Base-by-base conservation (phyloP, 129 eudicot genomes). In the Scalesia atractyloides region DNA sequence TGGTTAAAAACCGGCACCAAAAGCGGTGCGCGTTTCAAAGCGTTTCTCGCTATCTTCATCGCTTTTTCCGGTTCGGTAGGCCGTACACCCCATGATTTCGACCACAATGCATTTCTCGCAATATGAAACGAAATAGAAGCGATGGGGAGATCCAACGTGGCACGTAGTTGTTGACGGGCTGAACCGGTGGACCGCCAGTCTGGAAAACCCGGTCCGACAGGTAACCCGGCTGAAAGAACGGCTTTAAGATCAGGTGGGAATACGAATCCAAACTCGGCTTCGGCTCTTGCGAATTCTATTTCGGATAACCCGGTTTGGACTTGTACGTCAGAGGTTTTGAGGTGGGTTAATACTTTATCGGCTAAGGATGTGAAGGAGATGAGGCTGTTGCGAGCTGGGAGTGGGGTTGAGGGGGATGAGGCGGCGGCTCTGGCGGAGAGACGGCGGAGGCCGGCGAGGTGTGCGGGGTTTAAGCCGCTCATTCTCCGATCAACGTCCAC, bases 341-440 rank as follows among this genome's bases (percentile, higher is more conserved):
- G 79, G 30, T 90, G 97, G 71, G 89, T 65, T 14, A 90, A 46
- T 14, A 95, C 85, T 68, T 86, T 95, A 33, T 88, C 91, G 2
- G 99, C 94, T 19, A 90, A 85, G 22, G 91, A 78, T 1, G 91
- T 73, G 92, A 91, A 91, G 14, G 96, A 95, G 80, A 88, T 74
- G 61, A 84, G 86, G 49, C 92, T 82, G 83, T 83, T 92, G 11
- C 94, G 91, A 8, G 97, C 74, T 0, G 97, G 94, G 7, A 80
- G 76, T 0, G 96, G 96, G 9, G 97, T 84, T n/a, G 96, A 80
- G 0, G 99, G 91, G 18, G 90, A 53, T 2, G 96, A 74, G 6
- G 99, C 83, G 50, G 96, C 90, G 30, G 97, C 98, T 57, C 99
- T 82, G 20, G 97, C 97, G 11, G 97, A 90, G 69, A 95, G 97